Conservation (phyloP, 73 alveolate species). For the Tetrahymena elliotti region DNA sequence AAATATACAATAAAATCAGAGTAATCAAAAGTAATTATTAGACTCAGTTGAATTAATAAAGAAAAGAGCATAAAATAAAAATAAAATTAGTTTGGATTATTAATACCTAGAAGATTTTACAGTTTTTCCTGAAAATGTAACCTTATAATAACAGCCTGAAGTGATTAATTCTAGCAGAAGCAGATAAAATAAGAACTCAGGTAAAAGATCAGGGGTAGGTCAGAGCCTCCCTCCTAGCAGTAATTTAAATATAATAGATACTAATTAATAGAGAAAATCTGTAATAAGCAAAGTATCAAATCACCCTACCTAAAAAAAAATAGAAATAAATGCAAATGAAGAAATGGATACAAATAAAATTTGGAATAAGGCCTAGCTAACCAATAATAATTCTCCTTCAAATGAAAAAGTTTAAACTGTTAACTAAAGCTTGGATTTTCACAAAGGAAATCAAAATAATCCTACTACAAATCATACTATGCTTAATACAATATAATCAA, state of each 20-base stretch:
- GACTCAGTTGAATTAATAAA: background rate
- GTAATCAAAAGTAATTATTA: background rate
- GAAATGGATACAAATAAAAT: background rate
- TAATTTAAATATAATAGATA: background rate
- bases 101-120: background rate
- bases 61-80: background rate
- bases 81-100: background rate
- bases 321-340: background rate
- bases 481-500: background rate
- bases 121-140: background rate
- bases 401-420: background rate
- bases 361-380: background rate
- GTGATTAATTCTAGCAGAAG: background rate
- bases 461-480: background rate
- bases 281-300: background rate
- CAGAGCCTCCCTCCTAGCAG: background rate
- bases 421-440: background rate
- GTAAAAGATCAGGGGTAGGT: background rate
- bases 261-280: background rate
- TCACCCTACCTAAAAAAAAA: background rate
- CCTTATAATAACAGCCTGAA: background rate
- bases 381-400: background rate
- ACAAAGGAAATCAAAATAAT: background rate
- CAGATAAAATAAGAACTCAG: background rate
- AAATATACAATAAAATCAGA: background rate